A percentile compares a stretch with the other conserved stretches of the same genome.
Conservation (phyloP, 305 asterid species). For the Plantago coronopus region DNA sequence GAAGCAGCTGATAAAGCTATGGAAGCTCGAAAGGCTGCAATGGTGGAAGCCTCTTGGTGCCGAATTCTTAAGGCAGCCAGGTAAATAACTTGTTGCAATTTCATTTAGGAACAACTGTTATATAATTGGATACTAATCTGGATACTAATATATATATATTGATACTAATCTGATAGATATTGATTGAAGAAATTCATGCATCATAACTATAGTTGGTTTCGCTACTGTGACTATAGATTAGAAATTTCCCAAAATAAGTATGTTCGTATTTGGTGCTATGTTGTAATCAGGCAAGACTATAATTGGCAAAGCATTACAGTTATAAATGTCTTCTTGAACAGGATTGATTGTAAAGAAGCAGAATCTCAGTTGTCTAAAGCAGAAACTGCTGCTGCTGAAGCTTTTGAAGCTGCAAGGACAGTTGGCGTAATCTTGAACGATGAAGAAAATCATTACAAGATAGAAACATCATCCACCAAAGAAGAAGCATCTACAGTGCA, state of each 20-base stretch:
- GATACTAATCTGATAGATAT: no score
- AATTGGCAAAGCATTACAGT: no score
- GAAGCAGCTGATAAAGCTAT: slow-evolving; percentile 89
- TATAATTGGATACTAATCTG: no score
- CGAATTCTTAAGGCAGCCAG: slow-evolving; percentile 84
- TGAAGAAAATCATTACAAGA: slow-evolving; percentile 45
- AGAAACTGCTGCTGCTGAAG: slow-evolving; percentile 61
- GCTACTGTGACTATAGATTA: no score
- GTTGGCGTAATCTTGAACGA: slow-evolving; percentile 81
- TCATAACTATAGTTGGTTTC: neutral
- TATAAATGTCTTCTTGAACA: slow-evolving; percentile 21
- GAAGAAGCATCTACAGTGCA: slow-evolving; percentile 50
- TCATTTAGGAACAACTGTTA: neutral
- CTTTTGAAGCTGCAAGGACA: slow-evolving; percentile 68
- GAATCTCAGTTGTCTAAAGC: slow-evolving; percentile 58
- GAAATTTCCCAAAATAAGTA: no score
- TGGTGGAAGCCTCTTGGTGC: slow-evolving; percentile 97
- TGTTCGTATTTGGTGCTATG: no score
- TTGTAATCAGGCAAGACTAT: no score
- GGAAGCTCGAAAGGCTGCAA: slow-evolving; percentile 80
- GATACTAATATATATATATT: no score
- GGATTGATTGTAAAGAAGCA: slow-evolving; percentile 78
- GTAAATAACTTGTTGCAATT: slow-evolving; percentile 29
- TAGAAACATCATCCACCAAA: slow-evolving; percentile 41
- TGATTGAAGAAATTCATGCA: neutral